phyloP scores from a whole-genome alignment of 228 moss, liverwort and hornwort species.

The Sphagnum fallax region DNA sequence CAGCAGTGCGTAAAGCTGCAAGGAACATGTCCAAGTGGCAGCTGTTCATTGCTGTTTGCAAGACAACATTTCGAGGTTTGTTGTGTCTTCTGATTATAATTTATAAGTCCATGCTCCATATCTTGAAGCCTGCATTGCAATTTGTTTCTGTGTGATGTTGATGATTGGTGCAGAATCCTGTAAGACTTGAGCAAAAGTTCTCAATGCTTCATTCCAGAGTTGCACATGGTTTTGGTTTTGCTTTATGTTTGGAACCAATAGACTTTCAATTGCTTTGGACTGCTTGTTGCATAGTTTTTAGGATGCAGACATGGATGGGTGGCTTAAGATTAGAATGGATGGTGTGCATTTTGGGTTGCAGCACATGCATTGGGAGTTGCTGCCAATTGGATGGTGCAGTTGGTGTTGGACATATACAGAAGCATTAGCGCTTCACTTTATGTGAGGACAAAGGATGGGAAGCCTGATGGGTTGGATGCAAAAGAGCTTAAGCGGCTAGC shows the following conservation, averaged over 20 bases:
- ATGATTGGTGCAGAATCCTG: neutral
- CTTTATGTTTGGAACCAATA: neutral
- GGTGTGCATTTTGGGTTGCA: slow-evolving; percentile 20
- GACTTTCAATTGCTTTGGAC: neutral
- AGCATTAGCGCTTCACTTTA: slow-evolving; percentile 41
- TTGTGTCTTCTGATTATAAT: neutral
- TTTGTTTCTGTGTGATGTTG: neutral
- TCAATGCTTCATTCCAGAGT: neutral
- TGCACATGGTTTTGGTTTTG: neutral
- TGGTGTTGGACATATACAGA: slow-evolving; percentile 64
- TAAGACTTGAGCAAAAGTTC: neutral
- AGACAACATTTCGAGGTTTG: slow-evolving; percentile 87
- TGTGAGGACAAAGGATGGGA: slow-evolving; percentile 47
- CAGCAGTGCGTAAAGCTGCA: slow-evolving; percentile 85
- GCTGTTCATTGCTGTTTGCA: slow-evolving; percentile 60
- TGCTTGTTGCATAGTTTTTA: neutral
- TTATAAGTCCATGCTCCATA: too few species aligned
- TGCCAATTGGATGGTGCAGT: slow-evolving; percentile 92
- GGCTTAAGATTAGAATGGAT: too few species aligned
- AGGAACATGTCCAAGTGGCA: slow-evolving; percentile 60
- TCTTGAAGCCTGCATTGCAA: neutral
- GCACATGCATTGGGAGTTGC: slow-evolving; percentile 85
- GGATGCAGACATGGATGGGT: too few species aligned
- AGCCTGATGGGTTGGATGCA: slow-evolving; percentile 33
- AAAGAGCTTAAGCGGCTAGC: slow-evolving; percentile 68